A percentile compares a stretch with the other conserved stretches of the same genome.
Evolutionary conservation across 1,139 yeast genomes (phyloP).

Genomic region (Tardiomyces blankii): DNA sequence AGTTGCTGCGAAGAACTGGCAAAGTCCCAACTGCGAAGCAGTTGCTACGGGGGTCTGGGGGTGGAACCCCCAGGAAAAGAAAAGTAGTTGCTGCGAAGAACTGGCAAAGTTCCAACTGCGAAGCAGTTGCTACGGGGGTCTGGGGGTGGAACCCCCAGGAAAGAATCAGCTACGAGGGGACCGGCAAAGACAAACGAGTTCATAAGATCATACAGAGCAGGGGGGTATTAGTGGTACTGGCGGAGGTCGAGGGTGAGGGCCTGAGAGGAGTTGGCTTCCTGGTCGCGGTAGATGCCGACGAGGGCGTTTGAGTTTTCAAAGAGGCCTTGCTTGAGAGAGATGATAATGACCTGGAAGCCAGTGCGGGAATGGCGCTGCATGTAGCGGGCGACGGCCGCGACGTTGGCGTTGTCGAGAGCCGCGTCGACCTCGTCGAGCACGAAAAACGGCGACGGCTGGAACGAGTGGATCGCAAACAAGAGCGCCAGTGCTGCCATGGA

Average conservation of each 20-base stretch:
- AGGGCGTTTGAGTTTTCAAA: constrained; percentile 84
- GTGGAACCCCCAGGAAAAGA: too few species aligned
- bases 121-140: too few species aligned
- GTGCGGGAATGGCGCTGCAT: constrained; percentile 69
- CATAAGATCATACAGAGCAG: not conserved
- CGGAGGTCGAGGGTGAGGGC: constrained; percentile 33
- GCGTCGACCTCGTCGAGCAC: constrained; percentile 97
- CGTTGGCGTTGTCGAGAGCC: constrained; percentile 86
- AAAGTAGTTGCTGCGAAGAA: too few species aligned
- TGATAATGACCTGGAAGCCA: constrained; percentile 83
- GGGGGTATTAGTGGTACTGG: not conserved
- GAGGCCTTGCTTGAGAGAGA: constrained; percentile 77
- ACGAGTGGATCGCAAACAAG: constrained; percentile 82
- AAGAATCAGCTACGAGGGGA: too few species aligned
- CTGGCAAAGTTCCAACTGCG: too few species aligned
- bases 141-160: too few species aligned
- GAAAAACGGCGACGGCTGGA: constrained; percentile 90
- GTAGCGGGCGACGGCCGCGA: constrained; percentile 72
- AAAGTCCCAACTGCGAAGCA: too few species aligned
- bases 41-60: too few species aligned
- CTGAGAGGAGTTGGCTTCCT: constrained; percentile 59
- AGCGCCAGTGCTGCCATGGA: constrained; percentile 93
- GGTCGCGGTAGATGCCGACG: constrained; percentile 90
- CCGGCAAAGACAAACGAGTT: too few species aligned
- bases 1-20: too few species aligned